Evolutionary conservation across 2,329 filamentous ascomycete species (phyloP), one percentile per base, ranked within the genome.

Genomic region (Sclerotinia borealis): DNA sequence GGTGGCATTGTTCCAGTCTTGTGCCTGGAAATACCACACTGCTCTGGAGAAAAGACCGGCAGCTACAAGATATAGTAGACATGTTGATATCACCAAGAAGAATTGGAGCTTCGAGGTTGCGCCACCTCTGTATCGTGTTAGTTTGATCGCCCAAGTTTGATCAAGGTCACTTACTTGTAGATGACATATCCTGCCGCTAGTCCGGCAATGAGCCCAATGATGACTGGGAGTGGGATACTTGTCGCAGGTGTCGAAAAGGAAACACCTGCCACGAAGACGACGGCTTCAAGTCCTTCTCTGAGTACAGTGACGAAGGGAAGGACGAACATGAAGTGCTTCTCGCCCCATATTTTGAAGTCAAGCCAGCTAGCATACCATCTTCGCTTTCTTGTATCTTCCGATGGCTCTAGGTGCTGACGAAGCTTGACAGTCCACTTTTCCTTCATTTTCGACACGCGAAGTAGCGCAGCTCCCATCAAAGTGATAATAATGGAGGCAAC

Each of bases 381-480:
- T 31, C 47, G 19, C 11, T 13, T 50, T 37, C 43, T 74, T 7
- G 73, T 73, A 19, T 75, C 72, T 36, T 69, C 79, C 19, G 81
- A 79, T 47, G 74, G 75, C 64, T 79, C 67, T 36, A 95, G 77
- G 2, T 89, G 85, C 70, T 84, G 84, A 22, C 87, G 84, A 29
- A 96, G 84, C 83, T 95, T 95, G 70, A 88, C 79, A n/a, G 86
- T 84, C 92, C 92, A 96, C 77, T 95, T 95, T 66, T 89, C 87
- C 74, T 92, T 90, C 75, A 95, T 83, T 76, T 93, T 95, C 66
- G 86, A 89, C 62, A 96, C 83, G 31, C 92, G 87, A 9, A 96
- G 84, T 36, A 96, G 83, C 5, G 90, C 91, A 37, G 86, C 88
- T 34, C 92, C 92, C 79, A 96, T 88, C 66, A 92, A 70, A 41